Base-by-base conservation (phyloP, 1,139 yeast genomes). In the Protomyces arabidopsidicola region DNA sequence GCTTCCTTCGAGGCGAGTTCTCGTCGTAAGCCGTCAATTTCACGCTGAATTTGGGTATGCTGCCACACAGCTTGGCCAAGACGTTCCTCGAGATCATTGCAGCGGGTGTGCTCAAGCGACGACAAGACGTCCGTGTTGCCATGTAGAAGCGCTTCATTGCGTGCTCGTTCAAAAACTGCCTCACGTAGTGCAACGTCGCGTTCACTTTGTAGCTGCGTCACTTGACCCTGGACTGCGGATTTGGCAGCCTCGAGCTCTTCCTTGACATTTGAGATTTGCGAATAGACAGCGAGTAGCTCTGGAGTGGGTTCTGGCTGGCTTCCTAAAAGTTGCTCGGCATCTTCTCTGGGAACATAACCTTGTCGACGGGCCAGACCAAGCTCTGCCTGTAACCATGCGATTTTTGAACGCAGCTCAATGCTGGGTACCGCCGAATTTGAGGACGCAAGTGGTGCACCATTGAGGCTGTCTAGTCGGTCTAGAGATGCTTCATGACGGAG, bases 201-300 rank as follows among this genome's bases (percentile, higher is more conserved):
- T 52, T 66, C 66, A 14, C 53, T 51, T 42, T 67, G 69, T 0
- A 63, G 68, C 45, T 64, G 69, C 9, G 70, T 65, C 22, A 76
- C 71, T 56, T 71, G 68, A 51, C 69, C 70, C 3, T 75, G 71
- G 6, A 78, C 78, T 31, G 70, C 72, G 48, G 70, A 70, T 5
- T 76, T 74, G 65, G 75, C 77, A 16, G 66, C 63, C 55, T 71
- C 66, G 39, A 76, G 68, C 58, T 70, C 70, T 12, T 66, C 64
- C 65, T 74, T 73, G 24, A 76, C 75, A 8, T 66, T 69, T 39
- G 71, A 70, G 20, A 76, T 68, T 67, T 76, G 78, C 5, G 71
- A 72, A 65, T 75, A 73, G 53, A 75, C 57, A 4, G 68, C 63
- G 35, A 69, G 55, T 39, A 69, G 66, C 2, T 69, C 67, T 27